Evolutionary conservation across 139 green algal genomes (phyloP), one percentile per base, ranked within the genome.

Genomic region (Chlamydomonas sphaeroides): DNA sequence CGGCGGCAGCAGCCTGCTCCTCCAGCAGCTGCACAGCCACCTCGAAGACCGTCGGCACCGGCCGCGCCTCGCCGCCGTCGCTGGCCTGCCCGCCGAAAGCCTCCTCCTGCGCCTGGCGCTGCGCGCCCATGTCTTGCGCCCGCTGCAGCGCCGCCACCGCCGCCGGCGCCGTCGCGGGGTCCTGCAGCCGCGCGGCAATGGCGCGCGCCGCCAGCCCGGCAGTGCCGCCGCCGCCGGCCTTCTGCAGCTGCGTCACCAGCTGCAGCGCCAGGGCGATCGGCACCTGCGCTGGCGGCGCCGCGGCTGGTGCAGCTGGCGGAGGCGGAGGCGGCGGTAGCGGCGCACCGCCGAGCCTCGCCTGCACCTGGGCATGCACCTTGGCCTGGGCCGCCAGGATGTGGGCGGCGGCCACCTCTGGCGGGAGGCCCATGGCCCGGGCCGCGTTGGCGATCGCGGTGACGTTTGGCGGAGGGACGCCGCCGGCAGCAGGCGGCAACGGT

Each of bases 201-300:
- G 25, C 25, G 2, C n/a, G 15, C 25, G 56, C 56, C 56, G 41
- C 68, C 25, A 41, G 41, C 2, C 68, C 68, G 17, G 48, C 42
- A n/a, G n/a, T n/a, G n/a, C n/a, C n/a, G 41, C n/a, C n/a, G 2
- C 48, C 45, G 32, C 69, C 69, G 5, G 48, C 15, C 49, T 77
- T 51, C 70, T 65, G 49, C 72, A 79, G 30, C 56, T 68, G 36
- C 15, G 70, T 51, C 51, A 68, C 38, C 56, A 79, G 49, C 21
- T 67, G 70, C 51, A 66, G 3, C 21, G 70, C 70, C 51, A 66
- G 30, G 20, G 49, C 6, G 8, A 66, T 7, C 25, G 70, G 51
- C 35, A 67, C 35, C 70, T 78, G 70, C 7, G 18, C 45, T 26
- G 53, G 45, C 45, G 45, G 45, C 45, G 45, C 45, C 45, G 45